phyloP scores from a whole-genome alignment of 2,329 filamentous ascomycete genomes.

The Xylaria sp. region DNA sequence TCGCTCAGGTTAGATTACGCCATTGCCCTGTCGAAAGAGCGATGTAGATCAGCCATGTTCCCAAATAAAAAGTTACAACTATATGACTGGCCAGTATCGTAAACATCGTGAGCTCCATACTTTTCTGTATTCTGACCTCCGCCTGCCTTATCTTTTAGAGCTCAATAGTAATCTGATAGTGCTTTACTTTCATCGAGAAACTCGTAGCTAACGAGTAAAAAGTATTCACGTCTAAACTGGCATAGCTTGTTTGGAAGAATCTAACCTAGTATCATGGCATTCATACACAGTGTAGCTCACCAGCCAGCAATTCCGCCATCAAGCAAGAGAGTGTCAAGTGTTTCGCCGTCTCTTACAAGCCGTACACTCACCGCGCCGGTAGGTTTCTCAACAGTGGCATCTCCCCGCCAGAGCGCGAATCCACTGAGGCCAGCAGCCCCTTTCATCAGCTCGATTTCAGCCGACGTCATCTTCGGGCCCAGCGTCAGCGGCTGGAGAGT shows the following conservation, averaged over 20 bases:
- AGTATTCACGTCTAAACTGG: too few relatives aligned
- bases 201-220: too few relatives aligned
- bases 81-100: background rate
- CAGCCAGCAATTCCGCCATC: slow-evolving; percentile 44
- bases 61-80: slow-evolving; percentile 9
- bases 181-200: background rate
- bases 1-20: slow-evolving; percentile 5
- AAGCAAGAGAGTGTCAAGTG: slow-evolving; percentile 43
- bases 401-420: slow-evolving; percentile 37
- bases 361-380: slow-evolving; percentile 43
- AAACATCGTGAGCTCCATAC: background rate
- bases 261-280: background rate
- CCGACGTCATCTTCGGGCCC: slow-evolving; percentile 37
- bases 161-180: background rate
- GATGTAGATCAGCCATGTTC: background rate
- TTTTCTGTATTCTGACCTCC: background rate
- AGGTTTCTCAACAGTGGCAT: slow-evolving; percentile 33
- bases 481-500: slow-evolving; percentile 43
- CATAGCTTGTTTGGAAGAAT: background rate
- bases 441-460: slow-evolving; percentile 29
- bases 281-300: slow-evolving; percentile 24
- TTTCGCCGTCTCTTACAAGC: slow-evolving; percentile 33
- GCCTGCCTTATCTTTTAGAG: background rate
- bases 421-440: slow-evolving; percentile 17
- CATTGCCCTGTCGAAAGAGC: background rate